Percentiles rank a stretch among this genome's conserved stretches.
Conservation (phyloP, 2,329 filamentous ascomycete species). For the Escovopsis sp. region DNA sequence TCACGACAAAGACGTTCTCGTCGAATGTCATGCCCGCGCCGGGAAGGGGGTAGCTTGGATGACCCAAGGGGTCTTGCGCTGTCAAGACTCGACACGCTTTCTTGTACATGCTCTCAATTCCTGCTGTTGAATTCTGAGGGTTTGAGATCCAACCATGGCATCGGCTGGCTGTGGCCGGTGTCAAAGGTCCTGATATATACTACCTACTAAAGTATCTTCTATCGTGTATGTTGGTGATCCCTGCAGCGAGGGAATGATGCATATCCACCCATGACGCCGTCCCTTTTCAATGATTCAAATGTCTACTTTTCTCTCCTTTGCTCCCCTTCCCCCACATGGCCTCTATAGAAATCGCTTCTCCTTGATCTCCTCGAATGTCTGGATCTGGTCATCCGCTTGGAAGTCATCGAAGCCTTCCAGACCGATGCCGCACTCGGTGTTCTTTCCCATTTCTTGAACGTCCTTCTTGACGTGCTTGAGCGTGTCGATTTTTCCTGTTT, state of each 20-base stretch:
- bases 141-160: too few species aligned
- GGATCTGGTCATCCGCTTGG: conserved; percentile 67
- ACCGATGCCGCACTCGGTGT: conserved; percentile 80
- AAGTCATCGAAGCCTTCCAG: conserved; percentile 72
- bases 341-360: conserved; percentile 50
- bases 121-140: too few species aligned
- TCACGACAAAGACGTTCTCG: conserved; percentile 37
- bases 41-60: conserved; percentile 24
- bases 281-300: too few species aligned
- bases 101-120: too few species aligned
- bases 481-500: conserved; percentile 57
- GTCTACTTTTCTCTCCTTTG: too few species aligned
- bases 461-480: conserved; percentile 92
- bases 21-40: conserved; percentile 35
- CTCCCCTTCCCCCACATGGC: too few species aligned
- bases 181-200: too few species aligned
- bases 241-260: too few species aligned
- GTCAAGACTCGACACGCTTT: neutral
- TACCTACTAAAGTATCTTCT: too few species aligned
- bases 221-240: too few species aligned
- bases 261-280: too few species aligned
- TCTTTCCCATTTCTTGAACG: conserved; percentile 76
- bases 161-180: too few species aligned
- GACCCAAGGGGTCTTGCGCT: neutral
- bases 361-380: conserved; percentile 66